Evolutionary conservation across 2,329 filamentous ascomycete species (phyloP).

Genomic region (Phaeoacremonium minimum): DNA sequence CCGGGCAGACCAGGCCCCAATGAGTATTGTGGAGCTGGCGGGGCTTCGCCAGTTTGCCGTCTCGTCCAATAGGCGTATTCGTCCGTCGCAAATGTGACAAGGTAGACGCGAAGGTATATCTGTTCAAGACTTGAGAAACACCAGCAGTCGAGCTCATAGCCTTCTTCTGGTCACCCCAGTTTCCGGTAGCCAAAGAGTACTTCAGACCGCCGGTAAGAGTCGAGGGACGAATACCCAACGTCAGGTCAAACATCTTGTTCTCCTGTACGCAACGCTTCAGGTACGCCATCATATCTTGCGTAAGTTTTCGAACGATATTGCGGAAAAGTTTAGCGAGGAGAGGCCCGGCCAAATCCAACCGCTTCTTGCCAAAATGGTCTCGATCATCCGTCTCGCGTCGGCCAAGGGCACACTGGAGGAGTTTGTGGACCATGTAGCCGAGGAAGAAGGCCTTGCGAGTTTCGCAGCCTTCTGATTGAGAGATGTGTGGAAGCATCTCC

Average conservation of each 20-base stretch:
- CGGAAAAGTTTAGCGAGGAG: conserved; percentile 96
- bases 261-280: conserved; percentile 89
- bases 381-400: conserved; percentile 93
- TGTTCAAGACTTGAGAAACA: conserved; percentile 95
- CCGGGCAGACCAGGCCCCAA: conserved; percentile 95
- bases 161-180: conserved; percentile 99
- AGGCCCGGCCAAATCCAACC: conserved; percentile 89
- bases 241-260: conserved; percentile 83
- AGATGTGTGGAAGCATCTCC: conserved; percentile 94
- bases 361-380: conserved; percentile 99
- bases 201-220: conserved; percentile 93
- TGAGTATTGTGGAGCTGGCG: conserved; percentile 98
- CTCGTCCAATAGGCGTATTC: conserved; percentile 94
- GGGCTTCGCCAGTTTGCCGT: conserved; percentile 97
- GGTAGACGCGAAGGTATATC: conserved; percentile 95
- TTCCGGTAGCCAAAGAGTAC: conserved; percentile 94
- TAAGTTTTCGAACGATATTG: conserved; percentile 84
- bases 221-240: conserved; percentile 83
- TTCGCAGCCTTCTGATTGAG: conserved; percentile 89
- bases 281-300: conserved; percentile 85
- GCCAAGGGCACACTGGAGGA: conserved; percentile 89
- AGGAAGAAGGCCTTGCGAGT: conserved; percentile 97
- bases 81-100: conserved; percentile 94
- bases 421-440: conserved; percentile 96
- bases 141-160: conserved; percentile 90